Evolutionary conservation across 2,329 filamentous ascomycete species (phyloP).

Genomic region (Aspergillus sergii): DNA sequence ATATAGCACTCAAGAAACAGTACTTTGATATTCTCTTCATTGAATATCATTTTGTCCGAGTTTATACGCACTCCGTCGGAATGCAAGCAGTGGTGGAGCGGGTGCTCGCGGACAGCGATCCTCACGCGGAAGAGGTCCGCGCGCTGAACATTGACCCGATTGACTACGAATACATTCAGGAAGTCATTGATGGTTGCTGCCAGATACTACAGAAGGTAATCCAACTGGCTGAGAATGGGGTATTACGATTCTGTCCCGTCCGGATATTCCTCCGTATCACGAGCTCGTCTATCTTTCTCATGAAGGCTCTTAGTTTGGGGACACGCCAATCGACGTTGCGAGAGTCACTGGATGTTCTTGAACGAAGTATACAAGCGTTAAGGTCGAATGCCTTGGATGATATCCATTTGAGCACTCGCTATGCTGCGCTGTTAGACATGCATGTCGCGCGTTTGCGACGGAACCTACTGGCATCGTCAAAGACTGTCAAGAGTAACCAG

Average conservation of each 20-base stretch:
- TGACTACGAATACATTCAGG: constrained; percentile 59
- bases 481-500: constrained; percentile 28
- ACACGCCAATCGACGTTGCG: constrained; percentile 53
- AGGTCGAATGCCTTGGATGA: constrained; percentile 54
- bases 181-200: constrained; percentile 58
- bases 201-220: constrained; percentile 55
- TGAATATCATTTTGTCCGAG: constrained; percentile 53
- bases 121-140: constrained; percentile 39
- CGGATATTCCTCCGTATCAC: constrained; percentile 58
- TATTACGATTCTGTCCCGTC: constrained; percentile 56
- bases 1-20: constrained; percentile 29
- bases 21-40: constrained; percentile 56
- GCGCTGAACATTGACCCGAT: constrained; percentile 50
- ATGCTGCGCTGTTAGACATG: constrained; percentile 53
- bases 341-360: constrained; percentile 52
- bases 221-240: constrained; percentile 49
- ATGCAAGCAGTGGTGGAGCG: constrained; percentile 61
- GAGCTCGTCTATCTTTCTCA: constrained; percentile 58
- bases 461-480: constrained; percentile 41
- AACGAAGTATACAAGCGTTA: constrained; percentile 52
- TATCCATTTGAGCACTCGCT: constrained; percentile 55
- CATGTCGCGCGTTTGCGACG: constrained; percentile 46
- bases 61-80: constrained; percentile 50
- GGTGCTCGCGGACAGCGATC: constrained; percentile 43
- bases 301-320: constrained; percentile 54